Evolutionary conservation across 106 monocot species (phyloP).

Genomic region (Apostasia shenzhenica): DNA sequence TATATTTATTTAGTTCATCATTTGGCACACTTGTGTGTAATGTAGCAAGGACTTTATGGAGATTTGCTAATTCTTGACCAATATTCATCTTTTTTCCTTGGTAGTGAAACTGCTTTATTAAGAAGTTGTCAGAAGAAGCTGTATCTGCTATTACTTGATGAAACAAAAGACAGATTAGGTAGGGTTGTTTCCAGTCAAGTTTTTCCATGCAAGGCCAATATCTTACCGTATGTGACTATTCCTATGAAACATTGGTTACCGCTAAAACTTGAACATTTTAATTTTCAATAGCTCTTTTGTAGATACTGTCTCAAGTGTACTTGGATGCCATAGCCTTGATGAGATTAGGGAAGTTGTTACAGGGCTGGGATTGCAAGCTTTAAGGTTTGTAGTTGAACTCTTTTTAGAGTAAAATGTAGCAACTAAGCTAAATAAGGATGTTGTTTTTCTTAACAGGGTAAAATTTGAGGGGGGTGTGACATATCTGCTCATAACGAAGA

Average conservation of each 20-base stretch:
- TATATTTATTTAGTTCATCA: too few relatives aligned
- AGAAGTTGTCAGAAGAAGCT: conserved; percentile 38
- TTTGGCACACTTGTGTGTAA: too few relatives aligned
- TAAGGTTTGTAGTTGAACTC: conserved; percentile 38
- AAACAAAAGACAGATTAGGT: conserved; percentile 34
- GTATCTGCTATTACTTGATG: conserved; percentile 44
- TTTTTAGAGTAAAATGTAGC: not conserved
- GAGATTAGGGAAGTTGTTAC: conserved; percentile 48
- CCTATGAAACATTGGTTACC: not conserved
- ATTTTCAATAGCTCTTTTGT: conserved; percentile 10
- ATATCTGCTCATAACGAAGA: conserved; percentile 52
- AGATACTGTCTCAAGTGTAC: conserved; percentile 29
- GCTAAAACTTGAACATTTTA: conserved; percentile 5
- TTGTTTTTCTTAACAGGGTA: conserved; percentile 27
- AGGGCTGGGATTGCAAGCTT: conserved; percentile 56
- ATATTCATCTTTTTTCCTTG: conserved; percentile 9
- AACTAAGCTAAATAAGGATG: not conserved
- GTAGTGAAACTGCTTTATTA: conserved; percentile 58
- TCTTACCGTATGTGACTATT: not conserved
- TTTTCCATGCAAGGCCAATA: not conserved
- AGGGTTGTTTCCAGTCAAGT: conserved; percentile 7
- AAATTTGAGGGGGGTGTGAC: conserved; percentile 30
- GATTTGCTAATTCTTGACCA: not conserved
- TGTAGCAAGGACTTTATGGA: too few relatives aligned
- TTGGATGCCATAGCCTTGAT: conserved; percentile 43